Base-by-base conservation (phyloP, 768 basidiomycete genomes). In the Termitomyces sp. region DNA sequence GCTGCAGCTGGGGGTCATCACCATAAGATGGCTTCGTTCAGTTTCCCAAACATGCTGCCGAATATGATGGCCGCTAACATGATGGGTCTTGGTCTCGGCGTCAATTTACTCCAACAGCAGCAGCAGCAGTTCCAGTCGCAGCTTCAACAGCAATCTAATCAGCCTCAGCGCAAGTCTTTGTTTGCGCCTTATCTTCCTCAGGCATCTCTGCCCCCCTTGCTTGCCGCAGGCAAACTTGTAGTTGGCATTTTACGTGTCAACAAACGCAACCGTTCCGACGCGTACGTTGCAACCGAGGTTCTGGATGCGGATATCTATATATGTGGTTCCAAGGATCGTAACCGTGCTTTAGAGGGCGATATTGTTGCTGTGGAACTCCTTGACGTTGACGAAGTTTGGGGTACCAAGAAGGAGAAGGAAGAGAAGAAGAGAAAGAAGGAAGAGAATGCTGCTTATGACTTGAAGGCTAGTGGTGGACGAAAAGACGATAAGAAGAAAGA, bases 341-440 rank as follows among this genome's bases (percentile, higher is more conserved):
- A 99, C 72, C 89, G 97, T 65, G 97, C 97, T 45, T 82, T 99
- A 42, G 97, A 99, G 73, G 97, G 97, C 31, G 97, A 99, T 71
- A 96, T 98, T 60, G 94, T 99, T 60, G 97, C 96, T 25, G 93
- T 99, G 29, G 97, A 99, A 74, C 84, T 99, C 49, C 83, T 99
- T 59, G 97, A 99, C 68, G 96, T 98, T 31, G 95, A 98, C 69
- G 96, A 98, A 75, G 96, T 97, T 14, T 93, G 93, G 93, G 90
- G 92, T 9, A 97, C 97, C 5, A 99, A 99, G 83, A 99, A 99
- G 77, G 97, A 99, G 79, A 99, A 99, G 78, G 97, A 98, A 74
- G 97, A 98, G 80, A 99, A 99, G 88, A 98, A 99, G 81, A 84
- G 96, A 70, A 98, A 98, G 80, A 99, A 99, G 84, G 97, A 98